Conservation (phyloP, 1,139 yeast species). For the Yamadazyma atmosphaerica region DNA sequence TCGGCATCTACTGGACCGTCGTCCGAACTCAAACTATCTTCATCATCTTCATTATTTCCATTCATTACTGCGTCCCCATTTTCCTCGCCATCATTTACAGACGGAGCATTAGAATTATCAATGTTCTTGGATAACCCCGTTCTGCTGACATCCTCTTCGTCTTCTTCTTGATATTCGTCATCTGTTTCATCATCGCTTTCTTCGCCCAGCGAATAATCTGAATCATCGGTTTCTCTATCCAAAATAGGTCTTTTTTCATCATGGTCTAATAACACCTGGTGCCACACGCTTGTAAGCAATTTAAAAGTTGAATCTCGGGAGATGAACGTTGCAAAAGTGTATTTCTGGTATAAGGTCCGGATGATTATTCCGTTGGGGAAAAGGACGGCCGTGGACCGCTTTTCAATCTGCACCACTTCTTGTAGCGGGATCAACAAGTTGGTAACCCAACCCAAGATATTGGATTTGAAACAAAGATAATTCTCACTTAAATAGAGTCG, state of each 20-base stretch:
- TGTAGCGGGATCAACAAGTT: slow-evolving; percentile 64
- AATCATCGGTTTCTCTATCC: slow-evolving; percentile 6
- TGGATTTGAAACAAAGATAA: slow-evolving; percentile 67
- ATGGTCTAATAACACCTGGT: slow-evolving; percentile 30
- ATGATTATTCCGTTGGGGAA: slow-evolving; percentile 77
- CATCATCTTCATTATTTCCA: slow-evolving; percentile 4
- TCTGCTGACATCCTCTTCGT: not conserved
- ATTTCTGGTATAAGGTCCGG: slow-evolving; percentile 68
- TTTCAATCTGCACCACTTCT: slow-evolving; percentile 71
- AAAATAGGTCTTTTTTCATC: slow-evolving; percentile 8
- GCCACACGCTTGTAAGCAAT: slow-evolving; percentile 64
- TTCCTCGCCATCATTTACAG: not conserved
- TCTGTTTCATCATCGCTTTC: not conserved
- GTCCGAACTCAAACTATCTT: not conserved
- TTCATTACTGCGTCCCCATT: no score
- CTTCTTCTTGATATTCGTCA: slow-evolving; percentile 2
- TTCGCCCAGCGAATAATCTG: not conserved
- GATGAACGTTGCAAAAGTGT: slow-evolving; percentile 70
- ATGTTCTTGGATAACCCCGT: not conserved
- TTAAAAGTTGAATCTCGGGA: slow-evolving; percentile 67
- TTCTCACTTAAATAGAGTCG: slow-evolving; percentile 62
- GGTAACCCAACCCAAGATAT: slow-evolving; percentile 74
- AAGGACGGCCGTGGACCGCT: slow-evolving; percentile 68
- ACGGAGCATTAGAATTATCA: not conserved
- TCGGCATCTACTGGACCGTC: slow-evolving; percentile 1